Evolutionary conservation across 2,329 filamentous ascomycete species (phyloP).

Genomic region (Xylaria hypoxylon): DNA sequence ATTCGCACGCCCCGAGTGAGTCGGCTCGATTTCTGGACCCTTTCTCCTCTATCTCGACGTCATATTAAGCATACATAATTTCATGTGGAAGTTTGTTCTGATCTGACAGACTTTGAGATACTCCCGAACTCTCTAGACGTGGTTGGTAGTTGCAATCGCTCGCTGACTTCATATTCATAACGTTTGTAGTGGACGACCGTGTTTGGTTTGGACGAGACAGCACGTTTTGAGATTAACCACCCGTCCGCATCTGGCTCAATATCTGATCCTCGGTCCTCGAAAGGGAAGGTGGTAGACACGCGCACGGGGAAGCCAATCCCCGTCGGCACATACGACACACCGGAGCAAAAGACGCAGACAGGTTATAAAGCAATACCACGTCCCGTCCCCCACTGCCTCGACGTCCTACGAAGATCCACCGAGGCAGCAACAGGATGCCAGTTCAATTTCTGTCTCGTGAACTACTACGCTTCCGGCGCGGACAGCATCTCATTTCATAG

Average conservation of each 20-base stretch:
- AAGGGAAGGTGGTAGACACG: constrained; percentile 54
- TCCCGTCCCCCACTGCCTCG: constrained; percentile 77
- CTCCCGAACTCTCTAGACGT: no score
- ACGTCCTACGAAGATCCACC: constrained; percentile 70
- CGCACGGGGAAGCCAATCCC: constrained; percentile 55
- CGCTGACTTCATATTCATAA: background rate
- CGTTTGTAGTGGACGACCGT: constrained; percentile 64
- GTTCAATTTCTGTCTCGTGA: constrained; percentile 85
- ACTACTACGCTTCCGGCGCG: constrained; percentile 82
- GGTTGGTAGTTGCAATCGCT: background rate
- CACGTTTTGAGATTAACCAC: constrained; percentile 59
- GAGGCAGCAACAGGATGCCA: constrained; percentile 73
- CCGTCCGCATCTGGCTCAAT: constrained; percentile 50
- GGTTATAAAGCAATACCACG: constrained; percentile 60
- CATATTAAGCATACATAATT: background rate
- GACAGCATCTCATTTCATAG: constrained; percentile 85
- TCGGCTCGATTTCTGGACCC: background rate
- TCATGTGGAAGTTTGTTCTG: background rate
- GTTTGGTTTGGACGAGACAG: constrained; percentile 71
- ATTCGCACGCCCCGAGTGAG: constrained; percentile 61
- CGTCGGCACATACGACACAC: constrained; percentile 55
- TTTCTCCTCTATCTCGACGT: background rate
- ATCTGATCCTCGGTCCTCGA: constrained; percentile 30
- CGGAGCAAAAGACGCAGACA: background rate
- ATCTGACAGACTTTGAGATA: no score